Evolutionary conservation across 1,139 yeast genomes (phyloP), one percentile per base, ranked within the genome.

Genomic region (Candida freyschussii): DNA sequence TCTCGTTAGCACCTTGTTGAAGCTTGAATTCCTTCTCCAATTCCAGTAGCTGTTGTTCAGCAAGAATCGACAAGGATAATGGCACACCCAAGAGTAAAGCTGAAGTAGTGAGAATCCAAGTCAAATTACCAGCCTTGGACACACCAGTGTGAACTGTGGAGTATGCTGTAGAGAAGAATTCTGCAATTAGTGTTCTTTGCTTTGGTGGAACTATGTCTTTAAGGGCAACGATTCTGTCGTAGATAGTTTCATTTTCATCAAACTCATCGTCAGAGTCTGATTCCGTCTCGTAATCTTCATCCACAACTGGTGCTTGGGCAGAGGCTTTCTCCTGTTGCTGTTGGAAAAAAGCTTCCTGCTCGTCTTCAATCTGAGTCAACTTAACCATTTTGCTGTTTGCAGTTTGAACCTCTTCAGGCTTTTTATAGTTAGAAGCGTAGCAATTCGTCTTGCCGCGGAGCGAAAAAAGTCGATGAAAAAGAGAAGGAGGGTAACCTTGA

Each of bases 41-140:
- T 65, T 89, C 96, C 59, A 79, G 78, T 57, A 89, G 73, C 66
- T 89, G 96, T 55, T 87, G 91, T 67, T 89, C 98, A 43, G 89
- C 78, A 53, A 89, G 72, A 48, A 89, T 83, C 34, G 96, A 84
- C 55, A 91, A 69, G 7, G 96, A 80, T 50, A 86, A 70, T 43
- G 98, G 98, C 36, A 87, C 95, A 56, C 96, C 97, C 53, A 91
- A 69, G 47, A 91, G 73, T 53, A 93, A 66, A 24, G 86, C 78
- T 34, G 93, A 75, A 13, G 97, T 80, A 21, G 96, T 79, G 42
- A 86, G 51, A 40, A 81, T 71, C 97, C 97, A 93, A 45, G 89
- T 69, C 30, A 83, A 66, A 50, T 72, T 72, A 40, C 96, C 96
- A 37, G 85, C 69, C 49, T 72, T 75, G 41, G 65, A 56, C 38